A percentile compares a stretch with the other conserved stretches of the same genome.
phyloP scores from a whole-genome alignment of 2,329 filamentous ascomycete genomes.

The Trichoderma sp. region DNA sequence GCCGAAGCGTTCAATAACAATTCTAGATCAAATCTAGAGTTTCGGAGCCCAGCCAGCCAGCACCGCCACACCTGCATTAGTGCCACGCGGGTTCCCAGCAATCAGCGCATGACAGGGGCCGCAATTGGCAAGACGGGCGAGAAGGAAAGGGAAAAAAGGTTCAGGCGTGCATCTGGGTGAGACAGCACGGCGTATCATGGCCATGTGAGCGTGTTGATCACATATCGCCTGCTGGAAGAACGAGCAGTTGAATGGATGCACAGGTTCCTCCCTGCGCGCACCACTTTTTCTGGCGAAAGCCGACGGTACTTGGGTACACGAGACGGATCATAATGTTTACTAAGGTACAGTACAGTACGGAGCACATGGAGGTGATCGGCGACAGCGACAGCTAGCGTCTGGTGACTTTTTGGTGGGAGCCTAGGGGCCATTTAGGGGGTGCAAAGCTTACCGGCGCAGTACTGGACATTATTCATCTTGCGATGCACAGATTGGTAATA shows the following conservation, averaged over 20 bases:
- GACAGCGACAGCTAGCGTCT: not conserved
- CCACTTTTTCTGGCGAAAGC: not conserved
- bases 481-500: not conserved
- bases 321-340: too few relatives aligned
- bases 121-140: not conserved
- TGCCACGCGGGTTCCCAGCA: constrained; percentile 24
- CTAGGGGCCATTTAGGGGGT: not conserved
- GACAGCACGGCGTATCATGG: not conserved
- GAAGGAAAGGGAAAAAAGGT: not conserved
- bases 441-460: not conserved
- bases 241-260: not conserved
- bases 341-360: too few relatives aligned
- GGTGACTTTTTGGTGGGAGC: not conserved
- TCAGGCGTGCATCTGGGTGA: not conserved
- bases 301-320: not conserved
- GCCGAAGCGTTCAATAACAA: constrained; percentile 14
- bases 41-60: constrained; percentile 16
- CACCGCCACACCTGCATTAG: constrained; percentile 40
- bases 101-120: constrained; percentile 7
- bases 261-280: not conserved
- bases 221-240: not conserved
- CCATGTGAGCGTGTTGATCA: not conserved
- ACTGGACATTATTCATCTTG: not conserved
- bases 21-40: constrained; percentile 18
- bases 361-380: not conserved